Conservation (phyloP, 371 early-diverging fungal genomes). For the Mortierella sp. region DNA sequence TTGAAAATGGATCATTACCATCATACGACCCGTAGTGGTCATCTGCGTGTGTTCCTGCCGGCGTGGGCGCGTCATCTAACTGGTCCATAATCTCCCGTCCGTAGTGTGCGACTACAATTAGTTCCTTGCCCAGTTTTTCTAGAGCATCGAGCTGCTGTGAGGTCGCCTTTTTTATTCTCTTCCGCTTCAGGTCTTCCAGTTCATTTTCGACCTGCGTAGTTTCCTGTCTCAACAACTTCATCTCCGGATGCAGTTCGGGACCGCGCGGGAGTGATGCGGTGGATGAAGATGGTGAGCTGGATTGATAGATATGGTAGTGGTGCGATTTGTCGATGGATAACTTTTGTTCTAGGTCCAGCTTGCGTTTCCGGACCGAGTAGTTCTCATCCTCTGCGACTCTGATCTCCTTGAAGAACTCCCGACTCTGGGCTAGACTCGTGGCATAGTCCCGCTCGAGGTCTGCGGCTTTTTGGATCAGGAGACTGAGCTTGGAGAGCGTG, state of each 20-base stretch:
- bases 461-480: slow-evolving; percentile 41
- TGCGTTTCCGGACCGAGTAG: slow-evolving; percentile 43
- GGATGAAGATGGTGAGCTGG: neutral
- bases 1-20: slow-evolving; percentile 16
- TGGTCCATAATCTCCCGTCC: slow-evolving; percentile 33
- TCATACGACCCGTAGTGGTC: slow-evolving; percentile 42
- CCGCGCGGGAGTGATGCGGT: slow-evolving; percentile 7
- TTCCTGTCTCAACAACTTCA: slow-evolving; percentile 43
- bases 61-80: slow-evolving; percentile 44
- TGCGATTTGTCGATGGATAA: slow-evolving; percentile 13
- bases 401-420: slow-evolving; percentile 50
- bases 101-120: slow-evolving; percentile 46
- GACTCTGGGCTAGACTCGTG: slow-evolving; percentile 26
- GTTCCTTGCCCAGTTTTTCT: slow-evolving; percentile 45
- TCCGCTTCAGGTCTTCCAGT: slow-evolving; percentile 47
- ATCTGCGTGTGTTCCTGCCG: slow-evolving; percentile 42
- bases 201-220: slow-evolving; percentile 45
- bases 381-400: slow-evolving; percentile 47
- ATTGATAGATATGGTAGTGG: too few species aligned
- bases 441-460: slow-evolving; percentile 43
- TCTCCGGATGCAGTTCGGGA: slow-evolving; percentile 38
- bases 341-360: slow-evolving; percentile 39
- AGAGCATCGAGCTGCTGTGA: slow-evolving; percentile 36
- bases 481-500: slow-evolving; percentile 34
- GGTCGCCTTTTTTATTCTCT: slow-evolving; percentile 38